Percentiles rank a stretch among this genome's conserved stretches.
Conservation (phyloP, 225 moss, liverwort and hornwort species). For the Sphagnum contortum region DNA sequence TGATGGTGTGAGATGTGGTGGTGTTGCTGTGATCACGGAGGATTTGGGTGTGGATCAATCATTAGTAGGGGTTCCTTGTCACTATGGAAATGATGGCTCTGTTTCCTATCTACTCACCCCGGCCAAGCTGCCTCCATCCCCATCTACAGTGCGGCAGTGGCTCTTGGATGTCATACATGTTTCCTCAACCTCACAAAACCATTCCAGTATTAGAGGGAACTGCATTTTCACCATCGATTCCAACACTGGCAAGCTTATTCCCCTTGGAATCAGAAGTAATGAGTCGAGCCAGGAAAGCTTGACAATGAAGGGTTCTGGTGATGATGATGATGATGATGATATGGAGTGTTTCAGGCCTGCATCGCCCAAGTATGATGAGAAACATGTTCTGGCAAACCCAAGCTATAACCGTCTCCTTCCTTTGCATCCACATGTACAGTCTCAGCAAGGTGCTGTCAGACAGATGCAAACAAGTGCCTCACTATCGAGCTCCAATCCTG, state of each 20-base stretch:
- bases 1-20: slow-evolving; percentile 23
- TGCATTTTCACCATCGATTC: slow-evolving; percentile 88
- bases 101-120: slow-evolving; percentile 67
- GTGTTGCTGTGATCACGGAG: slow-evolving; percentile 6
- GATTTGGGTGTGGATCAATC: slow-evolving; percentile 25
- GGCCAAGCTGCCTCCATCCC: slow-evolving; percentile 65
- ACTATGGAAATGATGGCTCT: slow-evolving; percentile 77
- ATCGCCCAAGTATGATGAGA: slow-evolving; percentile 96
- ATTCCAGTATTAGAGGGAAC: slow-evolving; percentile 29
- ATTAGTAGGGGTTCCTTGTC: slow-evolving; percentile 52
- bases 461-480: slow-evolving; percentile 4
- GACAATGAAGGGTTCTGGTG: slow-evolving; percentile 21
- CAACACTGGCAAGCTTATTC: slow-evolving; percentile 90
- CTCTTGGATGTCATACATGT: slow-evolving; percentile 30
- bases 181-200: slow-evolving; percentile 11
- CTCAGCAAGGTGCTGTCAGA: slow-evolving; percentile 14
- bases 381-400: slow-evolving; percentile 54
- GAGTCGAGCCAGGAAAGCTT: slow-evolving; percentile 59
- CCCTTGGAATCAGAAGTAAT: slow-evolving; percentile 49
- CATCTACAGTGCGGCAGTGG: slow-evolving; percentile 59
- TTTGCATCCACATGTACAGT: slow-evolving; percentile 17
- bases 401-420: slow-evolving; percentile 32
- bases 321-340: slow-evolving; percentile 50
- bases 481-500: slow-evolving; percentile 8
- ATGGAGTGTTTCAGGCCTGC: slow-evolving; percentile 63